Conservation (phyloP, 208 protist species). For the Leishmania aethiopica region DNA sequence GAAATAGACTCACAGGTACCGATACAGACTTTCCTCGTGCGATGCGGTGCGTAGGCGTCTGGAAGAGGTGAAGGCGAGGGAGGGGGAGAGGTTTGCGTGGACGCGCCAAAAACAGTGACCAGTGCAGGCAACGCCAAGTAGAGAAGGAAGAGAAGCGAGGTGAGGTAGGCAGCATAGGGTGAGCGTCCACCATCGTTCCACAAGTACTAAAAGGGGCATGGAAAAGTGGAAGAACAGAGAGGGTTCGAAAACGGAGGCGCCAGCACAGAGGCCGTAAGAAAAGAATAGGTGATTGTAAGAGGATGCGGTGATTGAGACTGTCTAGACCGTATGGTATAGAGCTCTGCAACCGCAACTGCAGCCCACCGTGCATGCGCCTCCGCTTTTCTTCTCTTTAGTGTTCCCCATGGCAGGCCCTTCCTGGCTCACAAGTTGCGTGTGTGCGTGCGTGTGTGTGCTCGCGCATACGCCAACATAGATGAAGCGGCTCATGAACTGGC, state of each 20-base stretch:
- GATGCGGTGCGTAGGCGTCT: neutral
- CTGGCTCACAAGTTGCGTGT: neutral
- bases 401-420: neutral
- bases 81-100: neutral
- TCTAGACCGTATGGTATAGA: neutral
- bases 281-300: neutral
- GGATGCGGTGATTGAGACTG: neutral
- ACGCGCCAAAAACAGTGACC: too few relatives aligned
- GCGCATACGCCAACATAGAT: neutral
- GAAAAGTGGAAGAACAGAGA: neutral
- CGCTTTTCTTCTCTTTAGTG: neutral
- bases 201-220: neutral
- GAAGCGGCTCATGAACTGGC: neutral
- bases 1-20: neutral
- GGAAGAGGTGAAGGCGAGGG: neutral
- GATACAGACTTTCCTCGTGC: neutral
- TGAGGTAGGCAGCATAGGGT: neutral
- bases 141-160: neutral
- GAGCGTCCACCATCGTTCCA: neutral
- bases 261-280: neutral
- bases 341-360: neutral
- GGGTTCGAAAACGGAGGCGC: neutral
- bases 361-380: neutral
- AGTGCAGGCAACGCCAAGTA: neutral
- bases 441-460: neutral